Percentiles rank a stretch among this genome's conserved stretches.
phyloP scores from a whole-genome alignment of 495 filamentous ascomycete genomes.

The Xylaria curta region DNA sequence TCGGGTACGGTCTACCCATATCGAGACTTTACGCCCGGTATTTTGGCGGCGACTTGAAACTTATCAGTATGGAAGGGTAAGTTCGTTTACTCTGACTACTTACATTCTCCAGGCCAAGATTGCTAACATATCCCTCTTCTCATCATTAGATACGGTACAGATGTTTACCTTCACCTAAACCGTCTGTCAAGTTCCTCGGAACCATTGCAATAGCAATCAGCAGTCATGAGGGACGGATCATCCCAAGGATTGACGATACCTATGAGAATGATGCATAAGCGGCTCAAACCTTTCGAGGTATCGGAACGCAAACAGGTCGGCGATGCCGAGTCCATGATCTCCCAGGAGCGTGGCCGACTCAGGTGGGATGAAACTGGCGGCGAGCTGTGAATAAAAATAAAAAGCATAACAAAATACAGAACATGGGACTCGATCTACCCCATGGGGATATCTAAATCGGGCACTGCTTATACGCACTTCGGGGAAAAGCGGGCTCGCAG shows the following conservation, averaged over 20 bases:
- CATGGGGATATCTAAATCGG: not conserved
- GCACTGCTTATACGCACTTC: not conserved
- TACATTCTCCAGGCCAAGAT: not conserved
- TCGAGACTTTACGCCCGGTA: constrained; percentile 93
- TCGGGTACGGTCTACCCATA: constrained; percentile 95
- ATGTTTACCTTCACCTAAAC: constrained; percentile 98
- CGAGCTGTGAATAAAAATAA: constrained; percentile 29
- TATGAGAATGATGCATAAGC: constrained; percentile 64
- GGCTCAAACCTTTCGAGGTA: constrained; percentile 68
- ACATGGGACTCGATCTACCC: not conserved
- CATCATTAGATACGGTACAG: constrained; percentile 83
- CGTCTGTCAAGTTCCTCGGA: constrained; percentile 93
- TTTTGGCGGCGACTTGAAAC: constrained; percentile 94
- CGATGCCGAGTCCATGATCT: constrained; percentile 75
- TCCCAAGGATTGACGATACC: constrained; percentile 88
- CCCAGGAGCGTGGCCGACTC: constrained; percentile 40
- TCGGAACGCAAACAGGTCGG: constrained; percentile 87
- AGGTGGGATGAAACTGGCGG: constrained; percentile 24
- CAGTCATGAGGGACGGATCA: constrained; percentile 84
- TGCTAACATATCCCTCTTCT: constrained; percentile 19
- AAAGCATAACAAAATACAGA: constrained; percentile 1
- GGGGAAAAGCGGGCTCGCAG: not conserved
- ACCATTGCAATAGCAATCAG: constrained; percentile 97
- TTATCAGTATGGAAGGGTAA: constrained; percentile 99
- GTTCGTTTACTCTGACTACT: constrained; percentile 36